Evolutionary conservation across 2,329 filamentous ascomycete species (phyloP), one percentile per base, ranked within the genome.

Genomic region (Ceratocystis diversiconidia): DNA sequence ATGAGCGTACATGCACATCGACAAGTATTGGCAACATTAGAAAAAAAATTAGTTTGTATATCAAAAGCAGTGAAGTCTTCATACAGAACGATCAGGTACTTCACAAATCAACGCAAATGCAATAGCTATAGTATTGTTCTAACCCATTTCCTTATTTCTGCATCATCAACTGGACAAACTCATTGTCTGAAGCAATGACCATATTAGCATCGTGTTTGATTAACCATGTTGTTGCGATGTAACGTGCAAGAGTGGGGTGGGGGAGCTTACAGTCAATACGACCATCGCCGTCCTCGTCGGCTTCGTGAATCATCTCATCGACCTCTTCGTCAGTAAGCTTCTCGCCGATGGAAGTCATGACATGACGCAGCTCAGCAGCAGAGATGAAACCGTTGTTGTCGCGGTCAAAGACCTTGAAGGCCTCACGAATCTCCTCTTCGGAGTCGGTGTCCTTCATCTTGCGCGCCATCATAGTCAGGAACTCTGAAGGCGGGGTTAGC

Each of bases 401-500:
- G 72, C 89, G 89, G 75, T 94, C 89, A 72, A 94, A 94, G 65
- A 88, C 85, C 82, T 92, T 92, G 84, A 92, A 92, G 15, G 89
- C 89, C 76, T 92, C 89, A 72, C 89, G 85, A 71, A 94, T 94
- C 76, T 94, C 89, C 78, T 94, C 89, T 78, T 94, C 89, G 61
- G 89, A 92, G 74, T 94, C 89, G 71, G 89, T 94, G 73, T 92
- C 89, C 82, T 92, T 92, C 89, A 94, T 94, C 80, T 94, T 94
- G 73, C 89, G 85, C 68, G 89, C 89, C 89, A 94, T 94, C 89
- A 94, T 94, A 69, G 89, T 94, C 68, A 94, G 80, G 78, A 94
- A 94, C 75, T 94, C 89, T 92, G 73, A 57, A 25, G n/a, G 22
- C 32, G 43, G 12, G 67, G 69, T 72, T 66, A 72, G 70, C 57